Evolutionary conservation across 73 alveolate species (phyloP).

Genomic region (Paramecium bursaria): DNA sequence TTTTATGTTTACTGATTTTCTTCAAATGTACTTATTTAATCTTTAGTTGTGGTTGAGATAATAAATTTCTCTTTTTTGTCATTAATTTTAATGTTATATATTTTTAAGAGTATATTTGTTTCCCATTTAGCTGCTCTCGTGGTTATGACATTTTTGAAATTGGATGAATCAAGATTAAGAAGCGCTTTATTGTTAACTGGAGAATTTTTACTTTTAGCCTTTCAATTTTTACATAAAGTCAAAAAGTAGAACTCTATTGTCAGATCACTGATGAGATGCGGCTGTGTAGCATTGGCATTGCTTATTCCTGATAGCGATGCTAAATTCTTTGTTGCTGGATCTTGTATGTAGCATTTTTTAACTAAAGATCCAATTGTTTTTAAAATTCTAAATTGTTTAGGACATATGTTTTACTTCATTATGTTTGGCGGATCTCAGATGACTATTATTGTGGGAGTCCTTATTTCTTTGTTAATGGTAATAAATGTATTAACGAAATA

Average conservation of each 20-base stretch:
- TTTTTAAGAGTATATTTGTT: slow-evolving; percentile 21
- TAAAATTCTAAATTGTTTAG: slow-evolving; percentile 6
- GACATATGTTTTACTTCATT: slow-evolving; percentile 25
- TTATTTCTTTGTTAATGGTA: slow-evolving; percentile 38
- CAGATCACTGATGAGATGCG: too few species aligned
- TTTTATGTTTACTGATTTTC: too few species aligned
- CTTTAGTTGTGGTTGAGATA: too few species aligned
- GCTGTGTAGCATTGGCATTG: too few species aligned
- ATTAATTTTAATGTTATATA: slow-evolving; percentile 32
- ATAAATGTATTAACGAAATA: slow-evolving; percentile 38
- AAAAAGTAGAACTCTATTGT: too few species aligned
- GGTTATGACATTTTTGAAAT: neutral
- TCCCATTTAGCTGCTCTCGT: slow-evolving; percentile 15
- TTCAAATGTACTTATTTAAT: too few species aligned
- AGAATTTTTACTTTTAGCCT: slow-evolving; percentile 16
- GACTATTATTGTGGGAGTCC: slow-evolving; percentile 8
- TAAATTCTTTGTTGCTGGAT: slow-evolving; percentile 56
- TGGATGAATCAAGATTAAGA: slow-evolving; percentile 11
- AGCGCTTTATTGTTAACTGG: neutral
- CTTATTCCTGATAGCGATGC: too few species aligned
- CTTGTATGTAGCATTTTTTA: slow-evolving; percentile 31
- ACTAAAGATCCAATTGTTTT: slow-evolving; percentile 9
- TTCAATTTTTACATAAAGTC: slow-evolving; percentile 17
- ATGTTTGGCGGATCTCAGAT: slow-evolving; percentile 40
- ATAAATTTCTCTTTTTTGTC: too few species aligned